Evolutionary conservation across 2,329 filamentous ascomycete species (phyloP), one percentile per base, ranked within the genome.

Genomic region (Simplicillium aogashimaense): DNA sequence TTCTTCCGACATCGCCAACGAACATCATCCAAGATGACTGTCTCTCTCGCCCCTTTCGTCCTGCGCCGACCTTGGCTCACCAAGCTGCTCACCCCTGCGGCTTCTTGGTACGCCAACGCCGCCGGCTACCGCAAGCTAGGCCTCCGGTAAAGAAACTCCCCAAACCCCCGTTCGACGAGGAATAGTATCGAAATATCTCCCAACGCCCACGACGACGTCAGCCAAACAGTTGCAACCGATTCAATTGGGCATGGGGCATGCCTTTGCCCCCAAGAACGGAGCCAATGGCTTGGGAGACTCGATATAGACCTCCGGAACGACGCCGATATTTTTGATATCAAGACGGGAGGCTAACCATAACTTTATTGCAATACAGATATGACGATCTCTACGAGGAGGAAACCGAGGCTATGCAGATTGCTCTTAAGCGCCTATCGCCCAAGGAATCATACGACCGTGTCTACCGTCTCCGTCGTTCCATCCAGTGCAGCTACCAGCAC

Each of bases 361-460:
- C 16, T 38, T 30, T 47, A 36, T 46, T 45, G 44, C 45, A 39
- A 44, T 37, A 41, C 61, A 97, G 92, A 67, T 81, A 82, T 74
- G 92, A 98, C 67, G 92, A 98, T 64, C 70, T 98, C 62, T 85
- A 95, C 62, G 79, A 85, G 61, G 92, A 98, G 69, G 92, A 98
- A 72, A 83, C 76, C 72, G 85, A 92, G 56, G 69, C 74, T 43
- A 87, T 95, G 56, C 83, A 92, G 66, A 76, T 82, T 54, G 92
- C 92, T 48, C 77, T 98, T 58, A 85, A 86, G 76, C 87, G 92
- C 63, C 84, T 98, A 47, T 78, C 85, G 43, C 76, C 86, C 56
- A 86, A 94, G 74, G 86, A 92, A 63, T 76, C 82, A 56, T 97
- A 97, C 71, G 92, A 98, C 72, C 90, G 92, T 64, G 80, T 97